A percentile compares a stretch with the other conserved stretches of the same genome.
Conservation (phyloP, 1,139 yeast genomes). For the Ashbya aceris region DNA sequence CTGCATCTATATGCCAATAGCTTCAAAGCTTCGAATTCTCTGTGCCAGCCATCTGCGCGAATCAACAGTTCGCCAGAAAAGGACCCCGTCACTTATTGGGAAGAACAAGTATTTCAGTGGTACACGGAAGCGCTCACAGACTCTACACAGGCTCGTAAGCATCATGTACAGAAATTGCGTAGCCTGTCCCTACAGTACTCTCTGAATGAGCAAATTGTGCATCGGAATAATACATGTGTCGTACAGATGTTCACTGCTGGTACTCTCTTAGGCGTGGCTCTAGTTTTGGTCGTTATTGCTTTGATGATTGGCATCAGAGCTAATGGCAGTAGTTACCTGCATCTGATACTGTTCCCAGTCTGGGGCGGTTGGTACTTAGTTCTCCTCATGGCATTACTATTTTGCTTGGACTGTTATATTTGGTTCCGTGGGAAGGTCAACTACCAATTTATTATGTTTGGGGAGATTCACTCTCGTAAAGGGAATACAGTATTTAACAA, state of each 20-base stretch:
- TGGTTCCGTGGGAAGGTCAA: slow-evolving; percentile 74
- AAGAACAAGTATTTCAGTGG: slow-evolving; percentile 71
- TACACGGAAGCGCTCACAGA: slow-evolving; percentile 47
- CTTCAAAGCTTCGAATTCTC: slow-evolving; percentile 12
- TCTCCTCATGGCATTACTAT: slow-evolving; percentile 48
- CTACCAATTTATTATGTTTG: slow-evolving; percentile 72
- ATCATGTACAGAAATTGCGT: slow-evolving; percentile 22
- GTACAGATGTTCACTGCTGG: slow-evolving; percentile 51
- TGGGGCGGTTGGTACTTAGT: slow-evolving; percentile 87
- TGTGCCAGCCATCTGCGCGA: slow-evolving; percentile 3
- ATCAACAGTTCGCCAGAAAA: slow-evolving; percentile 11
- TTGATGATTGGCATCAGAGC: slow-evolving; percentile 29
- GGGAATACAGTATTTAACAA: slow-evolving; percentile 34
- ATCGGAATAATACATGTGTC: slow-evolving; percentile 27
- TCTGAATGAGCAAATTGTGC: slow-evolving; percentile 28
- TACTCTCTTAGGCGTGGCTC: slow-evolving; percentile 54
- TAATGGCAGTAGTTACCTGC: slow-evolving; percentile 30
- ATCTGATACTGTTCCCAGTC: slow-evolving; percentile 57
- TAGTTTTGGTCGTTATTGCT: slow-evolving; percentile 41
- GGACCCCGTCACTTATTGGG: slow-evolving; percentile 33
- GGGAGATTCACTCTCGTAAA: slow-evolving; percentile 65
- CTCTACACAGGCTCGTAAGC: slow-evolving; percentile 31
- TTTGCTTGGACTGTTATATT: slow-evolving; percentile 59
- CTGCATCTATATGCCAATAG: slow-evolving; percentile 20
- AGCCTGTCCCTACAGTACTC: slow-evolving; percentile 27